A percentile compares a stretch with the other conserved stretches of the same genome.
Conservation (phyloP, 2,329 filamentous ascomycete species). For the Aspergillus sp. region DNA sequence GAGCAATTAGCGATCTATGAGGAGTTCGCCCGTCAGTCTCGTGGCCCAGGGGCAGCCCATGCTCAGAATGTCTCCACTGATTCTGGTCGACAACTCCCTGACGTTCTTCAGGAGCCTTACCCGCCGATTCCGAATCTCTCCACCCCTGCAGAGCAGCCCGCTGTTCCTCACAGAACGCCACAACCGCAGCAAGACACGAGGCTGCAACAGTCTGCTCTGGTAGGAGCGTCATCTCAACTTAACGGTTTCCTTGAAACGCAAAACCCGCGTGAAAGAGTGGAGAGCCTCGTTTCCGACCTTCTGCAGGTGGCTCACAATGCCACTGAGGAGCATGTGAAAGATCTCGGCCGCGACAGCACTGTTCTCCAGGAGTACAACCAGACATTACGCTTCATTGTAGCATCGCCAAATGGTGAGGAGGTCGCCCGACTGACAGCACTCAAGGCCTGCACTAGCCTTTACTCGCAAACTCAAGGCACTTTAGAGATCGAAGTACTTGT, state of each 20-base stretch:
- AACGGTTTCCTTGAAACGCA: conserved; percentile 62
- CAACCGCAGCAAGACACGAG: conserved; percentile 51
- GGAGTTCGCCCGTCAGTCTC: conserved; percentile 86
- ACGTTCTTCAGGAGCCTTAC: conserved; percentile 63
- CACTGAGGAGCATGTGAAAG: conserved; percentile 57
- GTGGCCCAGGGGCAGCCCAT: conserved; percentile 57
- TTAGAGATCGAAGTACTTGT: conserved; percentile 65
- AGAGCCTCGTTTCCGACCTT: conserved; percentile 57
- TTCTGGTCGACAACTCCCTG: conserved; percentile 59
- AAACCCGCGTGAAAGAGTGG: conserved; percentile 54
- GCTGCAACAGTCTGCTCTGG: conserved; percentile 38
- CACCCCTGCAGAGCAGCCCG: conserved; percentile 62
- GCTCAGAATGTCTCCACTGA: conserved; percentile 59
- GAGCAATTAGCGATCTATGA: conserved; percentile 97
- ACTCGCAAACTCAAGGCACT: conserved; percentile 53
- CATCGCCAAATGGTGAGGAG: conserved; percentile 56
- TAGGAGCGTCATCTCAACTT: conserved; percentile 48
- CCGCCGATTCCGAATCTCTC: conserved; percentile 60
- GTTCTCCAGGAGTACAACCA: conserved; percentile 61
- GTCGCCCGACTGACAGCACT: conserved; percentile 57
- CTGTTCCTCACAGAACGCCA: conserved; percentile 57
- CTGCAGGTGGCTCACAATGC: conserved; percentile 57
- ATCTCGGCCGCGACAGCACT: conserved; percentile 54
- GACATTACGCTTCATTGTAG: conserved; percentile 54
- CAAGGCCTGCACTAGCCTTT: conserved; percentile 57